Percentiles rank a stretch among this genome's conserved stretches.
phyloP scores from a whole-genome alignment of 1,284 basidiomycete species.

The Ustilago esculenta region DNA sequence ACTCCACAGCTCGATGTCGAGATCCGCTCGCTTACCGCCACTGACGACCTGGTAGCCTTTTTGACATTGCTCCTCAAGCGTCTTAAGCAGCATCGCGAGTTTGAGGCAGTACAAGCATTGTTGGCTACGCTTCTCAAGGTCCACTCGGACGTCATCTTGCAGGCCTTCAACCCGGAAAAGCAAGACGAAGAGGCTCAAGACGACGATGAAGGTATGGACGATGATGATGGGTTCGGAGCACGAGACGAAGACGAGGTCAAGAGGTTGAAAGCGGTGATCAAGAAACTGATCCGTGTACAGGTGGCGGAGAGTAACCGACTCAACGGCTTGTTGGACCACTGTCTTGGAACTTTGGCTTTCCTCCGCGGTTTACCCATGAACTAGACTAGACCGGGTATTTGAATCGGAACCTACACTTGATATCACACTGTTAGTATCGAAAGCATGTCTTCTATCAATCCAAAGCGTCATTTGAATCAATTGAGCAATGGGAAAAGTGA shows the following conservation, averaged over 20 bases:
- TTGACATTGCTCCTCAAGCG: conserved; percentile 79
- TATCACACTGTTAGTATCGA: too few species aligned
- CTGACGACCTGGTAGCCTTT: conserved; percentile 77
- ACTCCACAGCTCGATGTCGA: conserved; percentile 91
- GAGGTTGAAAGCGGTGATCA: conserved; percentile 42
- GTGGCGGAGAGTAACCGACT: conserved; percentile 49
- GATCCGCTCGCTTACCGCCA: conserved; percentile 77
- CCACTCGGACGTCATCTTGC: conserved; percentile 75
- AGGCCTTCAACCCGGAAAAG: conserved; percentile 70
- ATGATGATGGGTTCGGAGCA: conserved; percentile 7
- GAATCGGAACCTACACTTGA: too few species aligned
- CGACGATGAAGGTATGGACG: conserved; percentile 20
- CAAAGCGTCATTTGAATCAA: too few species aligned
- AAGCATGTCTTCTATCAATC: too few species aligned
- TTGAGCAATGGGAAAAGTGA: too few species aligned
- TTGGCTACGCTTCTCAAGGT: conserved; percentile 83
- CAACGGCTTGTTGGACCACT: conserved; percentile 60
- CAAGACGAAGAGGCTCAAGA: conserved; percentile 70
- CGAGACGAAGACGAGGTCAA: conserved; percentile 30
- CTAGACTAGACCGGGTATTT: conserved; percentile 13
- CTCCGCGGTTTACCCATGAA: conserved; percentile 61
- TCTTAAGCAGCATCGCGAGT: conserved; percentile 83
- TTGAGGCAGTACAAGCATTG: conserved; percentile 92
- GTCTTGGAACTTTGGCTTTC: conserved; percentile 60
- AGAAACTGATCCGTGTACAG: conserved; percentile 48